These are phyloP conservation scores for Lomentospora prolificans DNA, from an alignment of 2,329 filamentous ascomycete genomes.

Conservation along the genomic window DNA sequence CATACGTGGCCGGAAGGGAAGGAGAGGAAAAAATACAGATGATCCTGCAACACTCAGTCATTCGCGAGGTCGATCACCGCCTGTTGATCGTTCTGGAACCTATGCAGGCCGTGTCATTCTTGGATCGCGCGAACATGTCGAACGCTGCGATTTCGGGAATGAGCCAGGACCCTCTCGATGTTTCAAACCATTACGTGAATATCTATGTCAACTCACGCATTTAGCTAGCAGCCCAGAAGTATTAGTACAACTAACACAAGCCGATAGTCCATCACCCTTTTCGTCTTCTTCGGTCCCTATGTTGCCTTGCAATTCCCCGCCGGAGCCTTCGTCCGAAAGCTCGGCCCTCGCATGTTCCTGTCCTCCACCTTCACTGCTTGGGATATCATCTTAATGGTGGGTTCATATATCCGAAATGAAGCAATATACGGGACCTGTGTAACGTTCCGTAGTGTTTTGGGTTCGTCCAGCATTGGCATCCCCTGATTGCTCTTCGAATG, in stretches of 20 bases:
- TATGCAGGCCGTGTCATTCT: constrained; percentile 15
- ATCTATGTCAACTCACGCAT: not conserved
- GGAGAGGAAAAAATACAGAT: not conserved
- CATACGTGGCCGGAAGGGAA: not conserved
- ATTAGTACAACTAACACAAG: not conserved
- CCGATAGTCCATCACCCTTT: constrained; percentile 12
- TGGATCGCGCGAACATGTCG: constrained; percentile 13
- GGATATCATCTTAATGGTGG: constrained; percentile 13
- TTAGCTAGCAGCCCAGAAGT: not conserved
- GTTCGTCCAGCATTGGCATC: constrained; percentile 11
- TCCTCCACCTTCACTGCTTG: constrained; percentile 14
- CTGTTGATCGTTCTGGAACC: constrained; percentile 1
- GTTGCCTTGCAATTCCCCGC: constrained; percentile 15
- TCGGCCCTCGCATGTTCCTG: constrained; percentile 16
- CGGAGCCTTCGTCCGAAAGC: constrained; percentile 13
- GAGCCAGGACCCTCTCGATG: constrained; percentile 9
- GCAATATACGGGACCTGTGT: not conserved
- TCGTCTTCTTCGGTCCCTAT: constrained; percentile 17
- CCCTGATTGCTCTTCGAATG: constrained; percentile 9
- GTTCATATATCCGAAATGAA: not conserved
- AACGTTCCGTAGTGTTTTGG: constrained; percentile 9
- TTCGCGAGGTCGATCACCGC: not conserved
- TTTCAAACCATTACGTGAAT: constrained; percentile 11
- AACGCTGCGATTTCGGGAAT: constrained; percentile 14
- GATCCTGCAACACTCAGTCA: not conserved